Percentiles rank a stretch among this genome's conserved stretches.
These are phyloP conservation scores for Aschersonia sp. DNA, from an alignment of 2,329 filamentous ascomycete species.

Conservation along the genomic window DNA sequence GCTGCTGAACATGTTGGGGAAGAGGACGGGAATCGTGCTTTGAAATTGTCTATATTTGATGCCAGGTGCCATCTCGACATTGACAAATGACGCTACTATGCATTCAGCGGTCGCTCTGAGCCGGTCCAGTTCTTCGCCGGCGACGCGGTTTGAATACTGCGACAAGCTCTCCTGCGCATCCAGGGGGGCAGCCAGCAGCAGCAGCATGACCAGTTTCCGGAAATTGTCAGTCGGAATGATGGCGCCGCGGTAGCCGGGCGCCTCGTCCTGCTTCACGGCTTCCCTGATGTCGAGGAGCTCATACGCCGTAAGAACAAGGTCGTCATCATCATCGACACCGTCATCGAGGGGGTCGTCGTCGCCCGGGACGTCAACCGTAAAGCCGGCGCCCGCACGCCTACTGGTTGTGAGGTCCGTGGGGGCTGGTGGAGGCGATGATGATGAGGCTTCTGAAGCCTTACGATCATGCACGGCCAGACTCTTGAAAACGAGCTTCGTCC, in stretches of 20 bases:
- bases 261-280: slow-evolving; percentile 38
- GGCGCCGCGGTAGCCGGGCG: slow-evolving; percentile 40
- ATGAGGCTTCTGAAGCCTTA: slow-evolving; percentile 20
- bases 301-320: slow-evolving; percentile 53
- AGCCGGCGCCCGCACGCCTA: slow-evolving; percentile 19
- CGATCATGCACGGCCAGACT: slow-evolving; percentile 60
- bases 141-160: slow-evolving; percentile 40
- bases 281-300: slow-evolving; percentile 52
- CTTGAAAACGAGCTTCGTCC: slow-evolving; percentile 52
- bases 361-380: slow-evolving; percentile 28
- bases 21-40: slow-evolving; percentile 39
- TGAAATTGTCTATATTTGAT: slow-evolving; percentile 49
- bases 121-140: slow-evolving; percentile 39
- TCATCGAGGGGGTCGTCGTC: slow-evolving; percentile 28
- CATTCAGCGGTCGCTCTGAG: slow-evolving; percentile 47
- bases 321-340: slow-evolving; percentile 39
- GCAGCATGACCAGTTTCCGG: slow-evolving; percentile 52
- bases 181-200: slow-evolving; percentile 52
- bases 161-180: slow-evolving; percentile 50
- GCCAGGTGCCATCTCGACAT: slow-evolving; percentile 47
- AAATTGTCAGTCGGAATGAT: slow-evolving; percentile 64
- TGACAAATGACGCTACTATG: slow-evolving; percentile 50
- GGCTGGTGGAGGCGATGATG: neutral
- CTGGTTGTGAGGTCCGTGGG: neutral
- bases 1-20: slow-evolving; percentile 53